Evolutionary conservation across 176 grass and related monocot genomes (phyloP).

Genomic region (Lolium perenne): DNA sequence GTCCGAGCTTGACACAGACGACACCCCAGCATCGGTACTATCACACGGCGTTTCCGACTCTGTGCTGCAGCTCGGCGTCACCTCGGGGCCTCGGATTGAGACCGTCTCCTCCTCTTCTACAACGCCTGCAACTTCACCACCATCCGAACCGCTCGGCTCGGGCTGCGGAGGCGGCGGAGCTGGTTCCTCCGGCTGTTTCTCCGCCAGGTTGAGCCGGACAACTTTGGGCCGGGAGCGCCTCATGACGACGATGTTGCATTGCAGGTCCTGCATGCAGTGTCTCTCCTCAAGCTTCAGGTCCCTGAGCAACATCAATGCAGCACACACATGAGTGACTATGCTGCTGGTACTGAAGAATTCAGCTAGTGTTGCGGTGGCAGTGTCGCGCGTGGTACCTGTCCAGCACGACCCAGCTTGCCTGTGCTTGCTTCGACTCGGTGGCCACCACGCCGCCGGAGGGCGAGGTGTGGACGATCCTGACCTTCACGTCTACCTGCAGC

Average conservation of each 20-base stretch:
- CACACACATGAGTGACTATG: not conserved
- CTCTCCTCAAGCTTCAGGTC: constrained; percentile 86
- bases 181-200: constrained; percentile 31
- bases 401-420: constrained; percentile 90
- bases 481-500: constrained; percentile 71
- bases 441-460: constrained; percentile 73
- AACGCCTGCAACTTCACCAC: constrained; percentile 13
- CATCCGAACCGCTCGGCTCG: constrained; percentile 23
- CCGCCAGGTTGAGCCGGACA: constrained; percentile 77
- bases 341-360: not conserved
- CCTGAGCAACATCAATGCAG: constrained; percentile 41
- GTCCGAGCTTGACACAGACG: constrained; percentile 82
- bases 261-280: constrained; percentile 76
- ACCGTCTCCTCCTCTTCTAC: constrained; percentile 29
- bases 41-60: constrained; percentile 65
- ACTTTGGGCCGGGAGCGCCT: constrained; percentile 84
- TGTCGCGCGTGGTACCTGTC: constrained; percentile 69
- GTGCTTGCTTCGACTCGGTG: constrained; percentile 67
- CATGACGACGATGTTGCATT: constrained; percentile 94
- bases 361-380: not conserved
- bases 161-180: not conserved
- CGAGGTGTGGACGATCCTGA: constrained; percentile 65
- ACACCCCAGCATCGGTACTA: constrained; percentile 61
- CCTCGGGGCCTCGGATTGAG: constrained; percentile 49
- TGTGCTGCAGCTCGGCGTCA: constrained; percentile 73